A percentile compares a stretch with the other conserved stretches of the same genome.
These are phyloP conservation scores for Phytophthora constricta DNA, from an alignment of 352 stramenopile species.

Conservation along the genomic window DNA sequence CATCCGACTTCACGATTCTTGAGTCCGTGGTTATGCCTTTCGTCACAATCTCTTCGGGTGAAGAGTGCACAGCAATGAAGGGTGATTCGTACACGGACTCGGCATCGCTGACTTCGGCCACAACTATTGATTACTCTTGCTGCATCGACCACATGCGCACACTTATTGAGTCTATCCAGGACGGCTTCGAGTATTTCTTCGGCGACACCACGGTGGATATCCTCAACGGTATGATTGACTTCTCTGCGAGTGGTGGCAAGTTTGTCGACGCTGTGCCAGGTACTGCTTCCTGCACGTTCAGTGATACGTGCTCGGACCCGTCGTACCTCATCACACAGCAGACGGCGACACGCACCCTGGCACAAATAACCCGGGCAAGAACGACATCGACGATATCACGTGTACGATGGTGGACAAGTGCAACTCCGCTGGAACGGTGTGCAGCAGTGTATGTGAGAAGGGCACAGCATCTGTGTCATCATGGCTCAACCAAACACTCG, in stretches of 20 bases:
- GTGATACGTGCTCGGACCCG: slow-evolving; percentile 45
- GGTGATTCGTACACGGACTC: slow-evolving; percentile 48
- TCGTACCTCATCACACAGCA: slow-evolving; percentile 38
- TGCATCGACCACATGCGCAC: slow-evolving; percentile 51
- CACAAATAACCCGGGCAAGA: slow-evolving; percentile 51
- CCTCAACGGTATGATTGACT: slow-evolving; percentile 57
- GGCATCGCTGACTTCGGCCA: slow-evolving; percentile 36
- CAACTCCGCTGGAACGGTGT: slow-evolving; percentile 42
- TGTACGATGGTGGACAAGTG: slow-evolving; percentile 49
- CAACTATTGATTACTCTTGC: slow-evolving; percentile 53
- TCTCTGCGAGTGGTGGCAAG: slow-evolving; percentile 28
- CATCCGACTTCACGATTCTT: slow-evolving; percentile 44
- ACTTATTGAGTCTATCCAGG: slow-evolving; percentile 48
- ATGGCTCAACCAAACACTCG: slow-evolving; percentile 52
- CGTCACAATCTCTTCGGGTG: slow-evolving; percentile 39
- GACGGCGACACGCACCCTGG: slow-evolving; percentile 37
- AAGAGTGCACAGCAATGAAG: slow-evolving; percentile 50
- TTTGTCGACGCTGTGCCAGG: slow-evolving; percentile 50
- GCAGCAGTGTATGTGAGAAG: slow-evolving; percentile 55
- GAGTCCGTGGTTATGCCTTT: slow-evolving; percentile 58
- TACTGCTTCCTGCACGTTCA: slow-evolving; percentile 42
- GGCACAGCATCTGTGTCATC: slow-evolving; percentile 38
- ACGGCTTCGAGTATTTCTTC: slow-evolving; percentile 47
- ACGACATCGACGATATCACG: slow-evolving; percentile 36
- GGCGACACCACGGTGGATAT: slow-evolving; percentile 45